Evolutionary conservation across 768 basidiomycete genomes (phyloP).

Genomic region (Goffeauzyma gilvescens): DNA sequence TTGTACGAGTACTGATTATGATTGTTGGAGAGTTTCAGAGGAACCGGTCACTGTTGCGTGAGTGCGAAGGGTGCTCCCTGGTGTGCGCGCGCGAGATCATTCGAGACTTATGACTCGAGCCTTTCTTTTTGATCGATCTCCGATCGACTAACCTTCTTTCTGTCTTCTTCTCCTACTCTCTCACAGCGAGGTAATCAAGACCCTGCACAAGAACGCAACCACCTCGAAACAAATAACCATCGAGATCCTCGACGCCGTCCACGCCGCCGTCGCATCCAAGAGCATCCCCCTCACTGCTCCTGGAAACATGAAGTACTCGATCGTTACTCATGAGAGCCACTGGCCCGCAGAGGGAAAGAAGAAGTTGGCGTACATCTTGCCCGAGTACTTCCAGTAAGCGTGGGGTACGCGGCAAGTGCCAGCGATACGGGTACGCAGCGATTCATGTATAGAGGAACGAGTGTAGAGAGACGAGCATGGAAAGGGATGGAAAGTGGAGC

Average conservation of each 20-base stretch:
- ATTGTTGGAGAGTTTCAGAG: slow-evolving; percentile 70
- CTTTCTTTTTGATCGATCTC: neutral
- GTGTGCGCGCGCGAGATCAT: neutral
- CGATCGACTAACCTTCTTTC: neutral
- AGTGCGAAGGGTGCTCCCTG: neutral
- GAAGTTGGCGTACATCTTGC: slow-evolving; percentile 59
- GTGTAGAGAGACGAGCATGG: too few species aligned
- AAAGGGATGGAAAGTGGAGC: too few species aligned
- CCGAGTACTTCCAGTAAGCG: slow-evolving; percentile 28
- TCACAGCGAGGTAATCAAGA: slow-evolving; percentile 57
- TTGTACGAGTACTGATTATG: slow-evolving; percentile 66
- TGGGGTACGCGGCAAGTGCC: too few species aligned
- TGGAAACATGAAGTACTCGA: slow-evolving; percentile 67
- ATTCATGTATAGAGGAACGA: too few species aligned
- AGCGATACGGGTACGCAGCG: too few species aligned
- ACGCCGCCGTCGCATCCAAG: slow-evolving; percentile 41
- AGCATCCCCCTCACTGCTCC: slow-evolving; percentile 48
- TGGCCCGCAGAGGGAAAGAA: slow-evolving; percentile 43
- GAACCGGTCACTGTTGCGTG: slow-evolving; percentile 63
- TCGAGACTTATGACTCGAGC: neutral
- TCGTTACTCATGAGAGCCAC: slow-evolving; percentile 45
- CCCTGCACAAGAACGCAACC: slow-evolving; percentile 67
- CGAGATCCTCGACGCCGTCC: slow-evolving; percentile 33
- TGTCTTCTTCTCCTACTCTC: neutral
- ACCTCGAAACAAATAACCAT: slow-evolving; percentile 47